phyloP scores from a whole-genome alignment of 805 yeast species.

The Wickerhamomyces xylosicus region DNA sequence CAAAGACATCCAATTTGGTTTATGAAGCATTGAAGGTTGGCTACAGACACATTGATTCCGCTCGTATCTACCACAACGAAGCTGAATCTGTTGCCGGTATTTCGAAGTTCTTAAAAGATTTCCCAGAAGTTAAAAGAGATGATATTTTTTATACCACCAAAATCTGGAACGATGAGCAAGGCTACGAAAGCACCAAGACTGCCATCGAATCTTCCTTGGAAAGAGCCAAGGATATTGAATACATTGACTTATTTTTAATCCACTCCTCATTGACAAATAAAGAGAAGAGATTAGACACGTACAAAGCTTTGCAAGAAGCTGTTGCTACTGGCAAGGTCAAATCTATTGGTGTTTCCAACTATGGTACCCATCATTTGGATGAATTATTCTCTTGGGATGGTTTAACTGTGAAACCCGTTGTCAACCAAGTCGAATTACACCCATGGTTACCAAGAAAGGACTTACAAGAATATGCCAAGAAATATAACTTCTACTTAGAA shows the following conservation, averaged over 20 bases:
- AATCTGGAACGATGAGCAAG: conserved; percentile 7
- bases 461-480: conserved; percentile 13
- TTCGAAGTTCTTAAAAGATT: conserved; percentile 12
- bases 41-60: conserved; percentile 18
- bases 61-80: conserved; percentile 13
- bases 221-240: conserved; percentile 40
- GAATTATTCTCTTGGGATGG: conserved; percentile 52
- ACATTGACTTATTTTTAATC: conserved; percentile 63
- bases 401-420: conserved; percentile 49
- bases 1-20: conserved; percentile 10
- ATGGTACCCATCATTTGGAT: conserved; percentile 51
- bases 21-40: conserved; percentile 16
- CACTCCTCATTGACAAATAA: conserved; percentile 51
- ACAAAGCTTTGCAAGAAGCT: conserved; percentile 68
- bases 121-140: conserved; percentile 12
- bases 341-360: conserved; percentile 74
- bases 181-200: conserved; percentile 5
- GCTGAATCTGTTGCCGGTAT: conserved; percentile 14
- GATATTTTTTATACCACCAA: conserved; percentile 18
- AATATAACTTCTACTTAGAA: conserved; percentile 11
- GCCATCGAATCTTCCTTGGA: conserved; percentile 44
- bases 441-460: conserved; percentile 19
- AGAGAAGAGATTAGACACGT: conserved; percentile 43
- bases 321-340: conserved; percentile 47
- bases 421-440: conserved; percentile 48